Base-by-base conservation (phyloP, 331 rosid genomes). In the Quercus phellos region DNA sequence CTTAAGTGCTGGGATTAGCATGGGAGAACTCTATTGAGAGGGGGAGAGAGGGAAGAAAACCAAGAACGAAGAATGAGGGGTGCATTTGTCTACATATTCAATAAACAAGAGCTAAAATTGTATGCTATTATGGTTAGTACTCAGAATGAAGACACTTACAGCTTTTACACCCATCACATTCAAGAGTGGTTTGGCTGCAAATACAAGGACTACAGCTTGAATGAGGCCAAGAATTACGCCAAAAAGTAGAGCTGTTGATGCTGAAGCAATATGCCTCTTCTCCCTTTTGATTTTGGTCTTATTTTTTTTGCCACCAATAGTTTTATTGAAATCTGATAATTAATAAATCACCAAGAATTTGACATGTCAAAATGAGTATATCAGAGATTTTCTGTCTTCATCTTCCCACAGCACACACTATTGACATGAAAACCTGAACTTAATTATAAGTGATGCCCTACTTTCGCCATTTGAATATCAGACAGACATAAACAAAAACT, bases 231-330 rank as follows among this genome's bases (percentile, higher is more conserved):
- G 92, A 43, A 90, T 70, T 60, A 87, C 19, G 16, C 98, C 99
- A 75, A 95, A 92, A 59, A 93, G 93, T 61, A 95, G 87, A 24
- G 99, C 99, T n/a, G 99, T 92, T 56, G 99, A 87, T 46, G 99
- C 99, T 54, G 99, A 91, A 66, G 98, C 98, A 30, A 95, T 87
- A 67, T 87, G 89, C 16, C 81, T 12, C 83, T 81, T 91, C 77
- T 88, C 84, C 43, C 79, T 83, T 83, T 79, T 83, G 74, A 60
- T 8, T 76, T 84, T 88, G 77, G 79, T 26, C 59, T 76, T 81
- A 42, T 51, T 74, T 68, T 77, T 77, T 50, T 70, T 79, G 67
- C 50, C 74, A 63, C 56, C 50, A 27, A 54, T 46, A 12, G 63
- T 66, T 68, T 80, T 21, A 73, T 78, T 79, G 26, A 73, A 70